Evolutionary conservation across 1,284 basidiomycete genomes (phyloP).

Genomic region (Papiliotrema fonsecae): DNA sequence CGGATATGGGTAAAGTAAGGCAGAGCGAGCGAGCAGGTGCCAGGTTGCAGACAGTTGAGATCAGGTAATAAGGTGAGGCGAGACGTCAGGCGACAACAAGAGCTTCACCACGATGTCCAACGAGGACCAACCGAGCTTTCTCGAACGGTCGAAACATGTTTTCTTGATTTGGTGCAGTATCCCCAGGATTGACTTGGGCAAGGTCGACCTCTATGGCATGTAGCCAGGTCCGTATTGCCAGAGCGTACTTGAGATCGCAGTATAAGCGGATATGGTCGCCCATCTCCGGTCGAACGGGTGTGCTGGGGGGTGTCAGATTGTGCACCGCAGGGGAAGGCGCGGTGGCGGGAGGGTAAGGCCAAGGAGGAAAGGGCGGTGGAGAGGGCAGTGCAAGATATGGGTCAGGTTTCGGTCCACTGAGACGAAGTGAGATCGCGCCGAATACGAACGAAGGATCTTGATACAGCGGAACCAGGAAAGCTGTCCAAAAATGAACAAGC

Average conservation of each 20-base stretch:
- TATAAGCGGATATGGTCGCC: constrained; percentile 42
- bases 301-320: background rate
- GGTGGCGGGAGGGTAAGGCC: background rate
- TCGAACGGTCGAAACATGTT: no score
- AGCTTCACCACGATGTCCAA: background rate
- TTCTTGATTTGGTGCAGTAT: background rate
- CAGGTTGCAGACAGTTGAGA: no score
- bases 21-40: no score
- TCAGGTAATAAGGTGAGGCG: no score
- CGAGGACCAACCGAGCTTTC: no score
- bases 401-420: constrained; percentile 36
- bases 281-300: constrained; percentile 23
- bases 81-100: background rate
- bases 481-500: constrained; percentile 15
- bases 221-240: constrained; percentile 35
- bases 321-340: background rate
- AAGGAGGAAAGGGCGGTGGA: constrained; percentile 6
- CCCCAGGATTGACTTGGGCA: no score
- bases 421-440: constrained; percentile 13
- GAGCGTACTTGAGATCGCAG: constrained; percentile 24
- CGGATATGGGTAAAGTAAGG: no score
- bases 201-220: constrained; percentile 16
- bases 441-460: constrained; percentile 10
- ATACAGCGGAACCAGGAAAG: constrained; percentile 17
- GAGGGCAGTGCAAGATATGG: constrained; percentile 24